Percentiles rank a stretch among this genome's conserved stretches.
These are phyloP conservation scores for Argentina anserina DNA, from an alignment of 306 rosid species.

Conservation along the genomic window DNA sequence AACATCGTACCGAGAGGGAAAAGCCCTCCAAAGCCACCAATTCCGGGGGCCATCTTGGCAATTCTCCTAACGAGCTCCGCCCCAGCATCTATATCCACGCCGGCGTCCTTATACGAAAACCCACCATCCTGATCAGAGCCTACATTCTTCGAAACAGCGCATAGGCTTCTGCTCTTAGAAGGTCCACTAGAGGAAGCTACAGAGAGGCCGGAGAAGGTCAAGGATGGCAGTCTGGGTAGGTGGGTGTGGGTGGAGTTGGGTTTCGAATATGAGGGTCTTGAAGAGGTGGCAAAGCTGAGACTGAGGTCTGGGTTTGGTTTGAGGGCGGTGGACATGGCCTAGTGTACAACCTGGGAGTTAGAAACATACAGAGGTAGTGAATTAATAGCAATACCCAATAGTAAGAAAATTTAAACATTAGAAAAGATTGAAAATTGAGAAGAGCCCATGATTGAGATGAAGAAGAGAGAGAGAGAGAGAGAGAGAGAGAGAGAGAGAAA, in stretches of 20 bases:
- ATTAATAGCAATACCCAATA: neutral
- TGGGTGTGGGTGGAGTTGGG: neutral
- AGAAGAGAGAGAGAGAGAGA: too few species aligned
- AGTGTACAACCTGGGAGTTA: neutral
- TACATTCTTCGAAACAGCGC: slow-evolving; percentile 27
- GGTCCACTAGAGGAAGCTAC: slow-evolving; percentile 4
- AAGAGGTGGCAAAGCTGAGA: slow-evolving; percentile 1
- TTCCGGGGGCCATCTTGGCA: slow-evolving; percentile 87
- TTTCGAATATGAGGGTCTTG: neutral
- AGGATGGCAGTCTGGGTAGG: neutral
- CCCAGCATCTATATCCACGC: slow-evolving; percentile 93
- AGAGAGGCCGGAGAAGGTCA: slow-evolving; percentile 11
- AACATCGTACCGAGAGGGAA: slow-evolving; percentile 65
- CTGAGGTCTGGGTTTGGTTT: slow-evolving; percentile 25
- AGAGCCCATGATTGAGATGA: too few species aligned
- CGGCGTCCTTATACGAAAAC: slow-evolving; percentile 78
- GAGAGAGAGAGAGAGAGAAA: too few species aligned
- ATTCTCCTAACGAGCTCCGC: slow-evolving; percentile 83
- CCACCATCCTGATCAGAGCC: slow-evolving; percentile 22
- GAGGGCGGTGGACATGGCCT: slow-evolving; percentile 21
- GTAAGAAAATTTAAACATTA: too few species aligned
- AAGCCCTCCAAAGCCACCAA: slow-evolving; percentile 93
- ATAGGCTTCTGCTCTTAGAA: neutral
- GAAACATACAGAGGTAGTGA: too few species aligned
- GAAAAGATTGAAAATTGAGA: neutral